phyloP scores from a whole-genome alignment of 495 filamentous ascomycete species.

The Neurospora sp. region DNA sequence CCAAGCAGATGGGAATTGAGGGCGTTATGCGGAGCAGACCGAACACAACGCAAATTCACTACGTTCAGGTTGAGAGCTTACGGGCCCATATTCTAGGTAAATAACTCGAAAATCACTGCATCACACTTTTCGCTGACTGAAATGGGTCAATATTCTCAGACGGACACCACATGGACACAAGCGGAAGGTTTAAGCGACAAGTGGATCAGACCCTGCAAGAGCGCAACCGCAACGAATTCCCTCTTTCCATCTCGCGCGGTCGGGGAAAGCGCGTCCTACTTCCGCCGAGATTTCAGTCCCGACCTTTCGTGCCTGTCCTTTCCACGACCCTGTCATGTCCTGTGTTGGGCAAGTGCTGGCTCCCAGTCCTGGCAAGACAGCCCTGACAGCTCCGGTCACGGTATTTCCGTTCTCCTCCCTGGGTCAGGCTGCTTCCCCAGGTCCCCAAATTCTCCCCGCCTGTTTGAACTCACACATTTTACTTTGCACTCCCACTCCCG shows the following conservation, averaged over 20 bases:
- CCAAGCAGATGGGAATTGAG: not conserved
- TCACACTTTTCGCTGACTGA: not conserved
- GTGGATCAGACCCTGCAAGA: not conserved
- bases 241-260: not conserved
- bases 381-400: not conserved
- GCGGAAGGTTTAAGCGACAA: not conserved
- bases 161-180: not conserved
- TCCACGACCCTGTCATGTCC: not conserved
- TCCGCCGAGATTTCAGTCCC: not conserved
- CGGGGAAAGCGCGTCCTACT: not conserved
- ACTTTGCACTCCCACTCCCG: not conserved
- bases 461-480: not conserved
- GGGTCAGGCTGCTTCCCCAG: not conserved
- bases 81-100: not conserved
- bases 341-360: not conserved
- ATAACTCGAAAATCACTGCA: not conserved
- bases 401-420: not conserved
- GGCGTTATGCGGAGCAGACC: too few relatives aligned
- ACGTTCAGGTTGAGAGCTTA: not conserved
- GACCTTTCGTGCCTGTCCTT: not conserved
- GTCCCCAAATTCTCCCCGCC: not conserved
- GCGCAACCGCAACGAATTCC: not conserved
- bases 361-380: not conserved
- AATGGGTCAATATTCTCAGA: not conserved
- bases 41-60: not conserved